phyloP scores from a whole-genome alignment of 305 asterid genomes.

The Fraxinus xanthoxyloides region DNA sequence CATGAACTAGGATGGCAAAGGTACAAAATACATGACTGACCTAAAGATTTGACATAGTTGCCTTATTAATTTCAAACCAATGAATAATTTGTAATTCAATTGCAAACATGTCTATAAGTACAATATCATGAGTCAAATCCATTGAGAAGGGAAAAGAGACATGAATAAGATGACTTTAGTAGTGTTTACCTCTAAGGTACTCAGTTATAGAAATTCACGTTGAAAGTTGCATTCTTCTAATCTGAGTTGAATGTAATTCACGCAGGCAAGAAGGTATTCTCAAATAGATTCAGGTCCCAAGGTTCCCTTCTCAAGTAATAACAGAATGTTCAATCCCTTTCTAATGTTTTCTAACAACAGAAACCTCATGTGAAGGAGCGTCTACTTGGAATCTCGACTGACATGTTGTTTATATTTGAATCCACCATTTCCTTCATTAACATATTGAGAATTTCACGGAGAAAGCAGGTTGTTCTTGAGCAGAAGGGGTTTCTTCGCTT shows the following conservation, averaged over 20 bases:
- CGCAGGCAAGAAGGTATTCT: constrained; percentile 46
- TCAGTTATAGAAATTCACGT: neutral
- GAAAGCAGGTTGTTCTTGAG: constrained; percentile 16
- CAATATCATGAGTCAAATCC: neutral
- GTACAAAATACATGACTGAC: neutral
- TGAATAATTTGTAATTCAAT: neutral
- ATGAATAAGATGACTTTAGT: neutral
- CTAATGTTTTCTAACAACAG: constrained; percentile 38
- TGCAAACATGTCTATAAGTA: neutral
- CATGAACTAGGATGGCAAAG: neutral
- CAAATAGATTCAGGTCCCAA: constrained; percentile 37
- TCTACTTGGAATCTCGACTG: constrained; percentile 28
- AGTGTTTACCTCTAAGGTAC: neutral
- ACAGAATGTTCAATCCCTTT: constrained; percentile 46
- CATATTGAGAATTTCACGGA: constrained; percentile 12
- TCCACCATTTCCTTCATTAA: constrained; percentile 18
- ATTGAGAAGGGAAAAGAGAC: neutral
- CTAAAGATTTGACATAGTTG: neutral
- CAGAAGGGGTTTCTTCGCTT: constrained; percentile 19
- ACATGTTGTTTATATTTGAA: neutral
- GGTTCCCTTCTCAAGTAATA: constrained; percentile 43
- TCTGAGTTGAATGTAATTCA: constrained; percentile 39
- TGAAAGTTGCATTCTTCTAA: constrained; percentile 11
- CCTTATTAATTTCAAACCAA: neutral
- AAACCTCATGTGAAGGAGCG: constrained; percentile 39